These are phyloP conservation scores for Uronychia binucleata DNA, from an alignment of 73 alveolate genomes.

Conservation along the genomic window DNA sequence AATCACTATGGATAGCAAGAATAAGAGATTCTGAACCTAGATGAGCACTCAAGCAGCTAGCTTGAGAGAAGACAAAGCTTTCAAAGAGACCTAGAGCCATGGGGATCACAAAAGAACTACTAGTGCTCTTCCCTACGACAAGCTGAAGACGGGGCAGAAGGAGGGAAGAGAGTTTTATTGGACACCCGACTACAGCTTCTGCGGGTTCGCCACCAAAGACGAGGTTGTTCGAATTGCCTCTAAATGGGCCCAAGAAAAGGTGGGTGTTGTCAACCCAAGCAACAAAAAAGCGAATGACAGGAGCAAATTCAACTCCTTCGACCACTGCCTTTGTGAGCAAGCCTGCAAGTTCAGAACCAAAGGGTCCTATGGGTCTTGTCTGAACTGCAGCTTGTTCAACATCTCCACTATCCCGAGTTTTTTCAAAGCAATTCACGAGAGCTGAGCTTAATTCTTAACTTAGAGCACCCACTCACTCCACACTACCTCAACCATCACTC, in stretches of 20 bases:
- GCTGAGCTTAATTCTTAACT: too few species aligned
- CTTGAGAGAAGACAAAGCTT: background rate
- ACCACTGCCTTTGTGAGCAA: background rate
- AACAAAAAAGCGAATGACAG: background rate
- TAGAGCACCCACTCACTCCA: too few species aligned
- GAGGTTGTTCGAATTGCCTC: background rate
- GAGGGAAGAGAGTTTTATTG: background rate
- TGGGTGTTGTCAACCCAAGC: background rate
- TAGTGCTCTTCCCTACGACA: too few species aligned
- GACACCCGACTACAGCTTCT: background rate
- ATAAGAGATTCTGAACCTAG: background rate
- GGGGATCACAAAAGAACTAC: too few species aligned
- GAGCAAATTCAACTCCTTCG: background rate
- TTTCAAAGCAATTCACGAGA: background rate
- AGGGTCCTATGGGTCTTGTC: background rate
- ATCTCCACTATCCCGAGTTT: background rate
- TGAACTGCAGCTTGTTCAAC: background rate
- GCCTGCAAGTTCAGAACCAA: background rate
- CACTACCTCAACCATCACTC: too few species aligned
- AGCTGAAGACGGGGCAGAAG: background rate
- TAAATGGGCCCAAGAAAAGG: background rate
- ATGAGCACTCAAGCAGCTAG: background rate
- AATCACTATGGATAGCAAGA: background rate
- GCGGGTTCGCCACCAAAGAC: background rate
- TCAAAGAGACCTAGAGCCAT: background rate